These are phyloP conservation scores for Botryotinia globosa DNA, from an alignment of 2,329 filamentous ascomycete genomes.

Conservation along the genomic window DNA sequence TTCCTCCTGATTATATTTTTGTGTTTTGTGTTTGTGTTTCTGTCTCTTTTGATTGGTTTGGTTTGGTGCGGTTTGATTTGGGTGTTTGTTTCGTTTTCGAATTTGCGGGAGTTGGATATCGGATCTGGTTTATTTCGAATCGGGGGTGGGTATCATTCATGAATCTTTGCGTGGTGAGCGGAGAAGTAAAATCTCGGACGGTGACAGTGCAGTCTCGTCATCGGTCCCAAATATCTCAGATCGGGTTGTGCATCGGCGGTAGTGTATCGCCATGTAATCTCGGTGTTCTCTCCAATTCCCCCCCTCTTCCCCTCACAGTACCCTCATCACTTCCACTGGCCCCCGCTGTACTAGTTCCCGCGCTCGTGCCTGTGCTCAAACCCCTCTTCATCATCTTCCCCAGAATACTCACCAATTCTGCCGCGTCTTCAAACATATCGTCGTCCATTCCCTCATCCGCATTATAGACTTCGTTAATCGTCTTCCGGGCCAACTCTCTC, in stretches of 20 bases:
- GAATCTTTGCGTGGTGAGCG: neutral
- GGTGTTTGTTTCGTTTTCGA: too few relatives aligned
- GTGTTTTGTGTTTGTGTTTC: neutral
- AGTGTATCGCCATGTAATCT: neutral
- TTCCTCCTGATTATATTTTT: neutral
- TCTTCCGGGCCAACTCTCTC: conserved; percentile 72
- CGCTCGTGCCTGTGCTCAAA: conserved; percentile 26
- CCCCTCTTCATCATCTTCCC: conserved; percentile 87
- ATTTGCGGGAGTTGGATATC: neutral
- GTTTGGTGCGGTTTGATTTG: neutral
- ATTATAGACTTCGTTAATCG: conserved; percentile 87
- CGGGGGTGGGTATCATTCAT: neutral
- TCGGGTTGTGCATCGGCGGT: conserved; percentile 17
- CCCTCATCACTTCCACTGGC: conserved; percentile 21
- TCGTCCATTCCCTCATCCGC: conserved; percentile 91
- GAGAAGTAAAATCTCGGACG: neutral
- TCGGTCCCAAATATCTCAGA: neutral
- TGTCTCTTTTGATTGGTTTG: neutral
- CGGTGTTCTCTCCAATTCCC: neutral
- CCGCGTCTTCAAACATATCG: conserved; percentile 90
- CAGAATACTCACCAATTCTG: conserved; percentile 79
- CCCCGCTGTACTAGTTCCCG: conserved; percentile 30
- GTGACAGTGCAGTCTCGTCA: neutral
- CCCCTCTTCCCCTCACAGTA: neutral
- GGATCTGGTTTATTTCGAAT: neutral